Conservation (phyloP, 331 rosid species). For the Malus hybrid region DNA sequence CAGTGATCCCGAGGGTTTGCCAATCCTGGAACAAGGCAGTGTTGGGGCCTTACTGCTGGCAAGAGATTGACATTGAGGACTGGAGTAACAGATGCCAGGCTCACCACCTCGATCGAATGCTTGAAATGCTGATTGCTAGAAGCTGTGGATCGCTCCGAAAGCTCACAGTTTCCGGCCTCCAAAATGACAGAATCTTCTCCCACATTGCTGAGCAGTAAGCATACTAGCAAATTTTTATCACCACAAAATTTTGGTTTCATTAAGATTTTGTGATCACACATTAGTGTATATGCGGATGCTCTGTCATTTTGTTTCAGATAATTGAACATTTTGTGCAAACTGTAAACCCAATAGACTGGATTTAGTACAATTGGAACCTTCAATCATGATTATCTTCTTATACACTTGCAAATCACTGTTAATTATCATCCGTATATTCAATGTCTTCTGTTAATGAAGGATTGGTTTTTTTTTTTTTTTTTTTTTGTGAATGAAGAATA, state of each 20-base stretch:
- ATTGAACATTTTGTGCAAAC: background rate
- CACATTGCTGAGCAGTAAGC: constrained; percentile 87
- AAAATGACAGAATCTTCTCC: constrained; percentile 47
- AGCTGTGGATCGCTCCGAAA: constrained; percentile 78
- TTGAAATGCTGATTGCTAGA: constrained; percentile 58
- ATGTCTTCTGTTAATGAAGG: background rate
- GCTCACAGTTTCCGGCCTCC: constrained; percentile 69
- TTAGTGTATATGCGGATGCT: background rate
- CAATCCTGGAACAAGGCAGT: constrained; percentile 83
- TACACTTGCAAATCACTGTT: background rate
- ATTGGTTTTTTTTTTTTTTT: background rate
- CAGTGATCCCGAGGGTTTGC: constrained; percentile 80
- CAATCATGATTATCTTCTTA: background rate
- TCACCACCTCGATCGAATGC: constrained; percentile 56
- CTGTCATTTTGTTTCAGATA: background rate
- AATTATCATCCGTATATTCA: background rate
- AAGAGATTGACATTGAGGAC: constrained; percentile 81
- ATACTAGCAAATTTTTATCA: background rate
- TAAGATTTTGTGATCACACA: background rate
- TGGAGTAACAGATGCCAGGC: constrained; percentile 60
- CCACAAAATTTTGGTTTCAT: background rate
- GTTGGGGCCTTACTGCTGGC: constrained; percentile 87
- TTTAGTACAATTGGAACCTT: background rate
- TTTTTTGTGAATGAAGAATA: background rate
- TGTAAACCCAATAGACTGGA: background rate